Evolutionary conservation across 1,139 yeast genomes (phyloP).

Genomic region (Zygosaccharomyces sapae): DNA sequence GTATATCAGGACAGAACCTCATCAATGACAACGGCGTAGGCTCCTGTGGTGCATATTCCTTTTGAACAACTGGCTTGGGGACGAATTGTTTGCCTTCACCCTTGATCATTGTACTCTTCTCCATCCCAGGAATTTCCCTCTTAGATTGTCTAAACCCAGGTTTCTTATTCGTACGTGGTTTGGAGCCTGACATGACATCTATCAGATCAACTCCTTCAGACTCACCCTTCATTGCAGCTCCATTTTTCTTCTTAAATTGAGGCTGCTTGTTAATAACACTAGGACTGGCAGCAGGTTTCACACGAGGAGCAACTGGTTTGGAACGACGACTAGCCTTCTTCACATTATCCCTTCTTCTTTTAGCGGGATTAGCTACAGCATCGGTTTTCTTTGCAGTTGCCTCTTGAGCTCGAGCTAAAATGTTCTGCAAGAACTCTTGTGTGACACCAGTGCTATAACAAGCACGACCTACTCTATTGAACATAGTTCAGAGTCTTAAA

Average conservation of each 20-base stretch:
- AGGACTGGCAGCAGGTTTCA: conserved; percentile 17
- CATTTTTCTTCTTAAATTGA: conserved; percentile 15
- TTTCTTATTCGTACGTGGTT: not conserved
- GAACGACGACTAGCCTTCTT: conserved; percentile 2
- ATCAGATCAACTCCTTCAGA: conserved; percentile 14
- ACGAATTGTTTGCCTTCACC: conserved; percentile 11
- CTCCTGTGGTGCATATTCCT: conserved; percentile 23
- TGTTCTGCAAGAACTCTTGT: conserved; percentile 19
- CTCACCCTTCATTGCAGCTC: conserved; percentile 7
- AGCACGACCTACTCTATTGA: conserved; percentile 11
- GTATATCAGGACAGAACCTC: conserved; percentile 23
- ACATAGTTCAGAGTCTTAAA: not conserved
- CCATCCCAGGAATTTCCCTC: conserved; percentile 10
- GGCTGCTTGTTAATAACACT: conserved; percentile 20
- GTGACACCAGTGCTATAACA: conserved; percentile 24
- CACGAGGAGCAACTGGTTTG: conserved; percentile 11
- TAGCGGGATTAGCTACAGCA: conserved; percentile 1
- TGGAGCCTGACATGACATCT: conserved; percentile 11
- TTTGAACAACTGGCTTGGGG: conserved; percentile 9
- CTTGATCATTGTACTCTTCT: conserved; percentile 7
- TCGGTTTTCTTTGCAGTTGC: conserved; percentile 16
- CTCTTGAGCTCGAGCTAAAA: conserved; percentile 19
- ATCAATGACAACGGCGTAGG: conserved; percentile 28
- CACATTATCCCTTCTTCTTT: conserved; percentile 1
- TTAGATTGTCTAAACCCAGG: conserved; percentile 4